These are phyloP conservation scores for Neurospora sp. DNA, from an alignment of 495 filamentous ascomycete species.

Conservation along the genomic window DNA sequence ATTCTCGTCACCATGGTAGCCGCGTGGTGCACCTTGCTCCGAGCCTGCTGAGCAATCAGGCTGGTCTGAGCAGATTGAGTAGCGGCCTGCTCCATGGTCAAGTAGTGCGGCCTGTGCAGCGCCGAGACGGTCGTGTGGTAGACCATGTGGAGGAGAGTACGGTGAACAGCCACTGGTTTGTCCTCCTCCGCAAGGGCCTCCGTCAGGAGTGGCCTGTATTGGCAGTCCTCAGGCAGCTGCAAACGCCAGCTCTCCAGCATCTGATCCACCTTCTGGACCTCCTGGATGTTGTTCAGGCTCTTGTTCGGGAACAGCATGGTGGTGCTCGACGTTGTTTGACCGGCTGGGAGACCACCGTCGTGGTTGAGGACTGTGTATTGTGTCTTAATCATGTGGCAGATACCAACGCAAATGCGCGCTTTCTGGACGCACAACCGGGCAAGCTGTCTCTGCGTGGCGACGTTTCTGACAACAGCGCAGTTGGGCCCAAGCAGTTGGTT, in stretches of 20 bases:
- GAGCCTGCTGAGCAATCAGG: conserved; percentile 60
- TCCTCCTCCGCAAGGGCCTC: conserved; percentile 33
- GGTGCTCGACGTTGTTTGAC: conserved; percentile 52
- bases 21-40: conserved; percentile 66
- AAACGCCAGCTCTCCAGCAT: conserved; percentile 64
- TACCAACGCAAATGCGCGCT: conserved; percentile 75
- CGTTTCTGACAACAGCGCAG: conserved; percentile 55
- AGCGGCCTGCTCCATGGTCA: conserved; percentile 47
- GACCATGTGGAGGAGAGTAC: conserved; percentile 75
- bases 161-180: conserved; percentile 54
- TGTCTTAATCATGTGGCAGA: conserved; percentile 71
- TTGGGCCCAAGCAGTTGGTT: conserved; percentile 54
- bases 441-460: conserved; percentile 57
- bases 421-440: conserved; percentile 86
- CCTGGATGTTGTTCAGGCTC: conserved; percentile 61
- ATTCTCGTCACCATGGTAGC: conserved; percentile 74
- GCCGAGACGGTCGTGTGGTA: conserved; percentile 81
- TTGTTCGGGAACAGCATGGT: conserved; percentile 89
- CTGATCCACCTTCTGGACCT: conserved; percentile 61
- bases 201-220: conserved; percentile 42
- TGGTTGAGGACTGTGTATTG: conserved; percentile 86
- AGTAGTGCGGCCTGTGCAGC: conserved; percentile 77
- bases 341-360: conserved; percentile 49
- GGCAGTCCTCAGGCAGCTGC: conserved; percentile 56
- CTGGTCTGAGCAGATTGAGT: conserved; percentile 37